A percentile compares a stretch with the other conserved stretches of the same genome.
These are phyloP conservation scores for Trichoderma parareesei DNA, from an alignment of 495 filamentous ascomycete species.

Conservation along the genomic window DNA sequence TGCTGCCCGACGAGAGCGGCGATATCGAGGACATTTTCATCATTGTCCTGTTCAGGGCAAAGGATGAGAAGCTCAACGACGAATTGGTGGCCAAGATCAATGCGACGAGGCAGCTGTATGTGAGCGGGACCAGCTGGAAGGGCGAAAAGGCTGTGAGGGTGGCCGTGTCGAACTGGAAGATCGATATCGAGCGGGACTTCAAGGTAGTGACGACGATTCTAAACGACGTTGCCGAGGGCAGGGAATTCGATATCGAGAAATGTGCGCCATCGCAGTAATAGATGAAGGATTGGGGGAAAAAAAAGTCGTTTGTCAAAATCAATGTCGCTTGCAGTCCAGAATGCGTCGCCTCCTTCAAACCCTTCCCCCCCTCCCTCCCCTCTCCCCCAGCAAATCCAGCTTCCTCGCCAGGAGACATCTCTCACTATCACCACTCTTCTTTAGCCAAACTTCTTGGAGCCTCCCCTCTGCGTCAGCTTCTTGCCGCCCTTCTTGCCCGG, in stretches of 20 bases:
- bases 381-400: background rate
- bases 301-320: background rate
- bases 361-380: background rate
- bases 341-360: background rate
- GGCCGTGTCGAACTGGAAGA: constrained; percentile 78
- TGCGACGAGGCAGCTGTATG: constrained; percentile 64
- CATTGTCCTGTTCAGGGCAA: constrained; percentile 73
- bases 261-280: background rate
- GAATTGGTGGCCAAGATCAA: constrained; percentile 65
- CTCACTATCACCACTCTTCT: background rate
- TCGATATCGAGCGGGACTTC: constrained; percentile 49
- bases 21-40: constrained; percentile 51
- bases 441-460: constrained; percentile 43
- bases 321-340: background rate
- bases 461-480: constrained; percentile 29
- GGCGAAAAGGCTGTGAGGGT: constrained; percentile 64
- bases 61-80: constrained; percentile 55
- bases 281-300: too few species aligned
- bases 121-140: constrained; percentile 73
- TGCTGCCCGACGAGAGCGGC: constrained; percentile 45
- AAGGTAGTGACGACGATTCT: constrained; percentile 43
- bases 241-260: constrained; percentile 8
- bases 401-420: background rate
- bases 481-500: constrained; percentile 34
- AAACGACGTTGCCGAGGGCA: constrained; percentile 17